phyloP scores from a whole-genome alignment of 495 filamentous ascomycete species.

The Delitschia confertaspora region DNA sequence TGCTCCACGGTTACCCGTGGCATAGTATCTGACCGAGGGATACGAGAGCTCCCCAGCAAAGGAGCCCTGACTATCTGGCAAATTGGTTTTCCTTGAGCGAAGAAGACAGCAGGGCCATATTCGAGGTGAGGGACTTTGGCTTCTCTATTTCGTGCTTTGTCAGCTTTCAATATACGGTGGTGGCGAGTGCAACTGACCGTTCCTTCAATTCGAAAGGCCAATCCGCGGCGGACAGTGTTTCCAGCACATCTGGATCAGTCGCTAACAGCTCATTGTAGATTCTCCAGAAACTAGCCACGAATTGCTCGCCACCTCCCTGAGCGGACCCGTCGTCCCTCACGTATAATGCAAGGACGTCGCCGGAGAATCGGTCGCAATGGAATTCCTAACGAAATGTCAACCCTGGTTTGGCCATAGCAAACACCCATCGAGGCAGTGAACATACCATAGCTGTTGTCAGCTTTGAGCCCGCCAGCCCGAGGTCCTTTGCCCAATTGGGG shows the following conservation, averaged over 20 bases:
- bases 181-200: conserved; percentile 7
- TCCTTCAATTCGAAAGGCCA: conserved; percentile 28
- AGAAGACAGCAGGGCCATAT: conserved; percentile 20
- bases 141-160: neutral
- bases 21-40: conserved; percentile 16
- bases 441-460: conserved; percentile 24
- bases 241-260: conserved; percentile 17
- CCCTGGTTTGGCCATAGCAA: neutral
- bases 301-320: conserved; percentile 26
- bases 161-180: neutral
- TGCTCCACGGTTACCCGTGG: conserved; percentile 14
- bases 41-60: conserved; percentile 16
- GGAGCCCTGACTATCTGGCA: conserved; percentile 27
- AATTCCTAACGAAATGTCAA: conserved; percentile 23
- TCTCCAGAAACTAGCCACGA: conserved; percentile 18
- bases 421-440: neutral
- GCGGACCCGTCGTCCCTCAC: conserved; percentile 21
- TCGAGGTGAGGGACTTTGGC: conserved; percentile 13
- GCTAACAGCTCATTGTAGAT: conserved; percentile 28
- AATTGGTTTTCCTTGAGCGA: conserved; percentile 22
- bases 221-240: conserved; percentile 17
- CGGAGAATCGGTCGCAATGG: conserved; percentile 27
- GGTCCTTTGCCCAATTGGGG: conserved; percentile 15
- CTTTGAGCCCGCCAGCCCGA: conserved; percentile 28
- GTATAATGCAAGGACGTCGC: conserved; percentile 26